Conservation (phyloP, 75 land plant genomes). For the Ceratopteris richardii region DNA sequence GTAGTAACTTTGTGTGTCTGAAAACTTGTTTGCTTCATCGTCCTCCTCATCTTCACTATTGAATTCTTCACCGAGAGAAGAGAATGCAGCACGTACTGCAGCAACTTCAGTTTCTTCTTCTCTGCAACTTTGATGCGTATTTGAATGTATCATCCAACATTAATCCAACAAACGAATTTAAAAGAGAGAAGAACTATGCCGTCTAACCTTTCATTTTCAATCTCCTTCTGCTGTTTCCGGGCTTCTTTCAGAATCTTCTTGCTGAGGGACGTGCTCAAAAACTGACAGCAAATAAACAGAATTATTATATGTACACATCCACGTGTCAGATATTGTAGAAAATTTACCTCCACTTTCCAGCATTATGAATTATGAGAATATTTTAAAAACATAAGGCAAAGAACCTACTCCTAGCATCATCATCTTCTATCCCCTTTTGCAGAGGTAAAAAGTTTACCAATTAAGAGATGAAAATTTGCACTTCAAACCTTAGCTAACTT, state of each 20-base stretch:
- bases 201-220: slow-evolving; percentile 43
- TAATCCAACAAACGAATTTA: not conserved
- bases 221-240: slow-evolving; percentile 66
- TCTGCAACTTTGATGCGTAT: slow-evolving; percentile 3
- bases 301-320: too few relatives aligned
- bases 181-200: not conserved
- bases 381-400: not conserved
- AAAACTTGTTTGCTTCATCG: slow-evolving; percentile 41
- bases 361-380: not conserved
- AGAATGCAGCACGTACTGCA: slow-evolving; percentile 29
- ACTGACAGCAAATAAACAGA: not conserved
- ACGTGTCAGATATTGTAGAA: too few relatives aligned
- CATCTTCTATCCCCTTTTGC: not conserved
- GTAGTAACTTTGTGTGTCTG: slow-evolving; percentile 45
- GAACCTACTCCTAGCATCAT: not conserved
- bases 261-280: slow-evolving; percentile 22
- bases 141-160: not conserved
- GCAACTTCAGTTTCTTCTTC: slow-evolving; percentile 45
- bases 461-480: too few relatives aligned
- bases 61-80: slow-evolving; percentile 12
- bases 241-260: slow-evolving; percentile 77
- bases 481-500: too few relatives aligned
- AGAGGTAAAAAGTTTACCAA: too few relatives aligned
- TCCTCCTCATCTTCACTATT: slow-evolving; percentile 56
- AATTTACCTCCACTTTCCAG: too few relatives aligned